Conservation (phyloP, 768 basidiomycete genomes). For the Rhodotorula babjevae region DNA sequence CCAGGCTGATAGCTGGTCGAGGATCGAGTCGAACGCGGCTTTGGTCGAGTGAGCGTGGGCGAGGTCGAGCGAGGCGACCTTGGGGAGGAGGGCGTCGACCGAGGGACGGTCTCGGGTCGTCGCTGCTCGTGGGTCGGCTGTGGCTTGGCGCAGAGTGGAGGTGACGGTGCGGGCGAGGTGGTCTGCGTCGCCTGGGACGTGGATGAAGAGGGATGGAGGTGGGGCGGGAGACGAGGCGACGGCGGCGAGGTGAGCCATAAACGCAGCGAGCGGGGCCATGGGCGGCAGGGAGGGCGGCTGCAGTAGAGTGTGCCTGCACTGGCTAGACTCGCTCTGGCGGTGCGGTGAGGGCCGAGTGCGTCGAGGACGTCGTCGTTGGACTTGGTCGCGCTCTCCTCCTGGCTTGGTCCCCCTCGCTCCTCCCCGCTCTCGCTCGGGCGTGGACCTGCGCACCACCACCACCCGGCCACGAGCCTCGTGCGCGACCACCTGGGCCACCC, state of each 20-base stretch:
- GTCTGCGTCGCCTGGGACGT: background rate
- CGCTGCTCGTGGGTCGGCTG: background rate
- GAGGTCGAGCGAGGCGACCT: conserved; percentile 28
- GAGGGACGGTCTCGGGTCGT: background rate
- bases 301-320: too few species aligned
- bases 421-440: too few species aligned
- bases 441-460: too few species aligned
- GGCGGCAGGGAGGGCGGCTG: too few species aligned
- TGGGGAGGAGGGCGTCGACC: conserved; percentile 23
- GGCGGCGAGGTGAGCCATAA: conserved; percentile 2
- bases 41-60: conserved; percentile 17
- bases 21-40: conserved; percentile 18
- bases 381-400: too few species aligned
- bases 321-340: too few species aligned
- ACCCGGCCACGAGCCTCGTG: too few species aligned
- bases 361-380: too few species aligned
- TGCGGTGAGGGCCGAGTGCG: too few species aligned
- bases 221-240: conserved; percentile 1
- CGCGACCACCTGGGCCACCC: too few species aligned
- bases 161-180: background rate
- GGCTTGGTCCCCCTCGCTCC: too few species aligned
- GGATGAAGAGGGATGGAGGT: conserved; percentile 8
- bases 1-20: conserved; percentile 16
- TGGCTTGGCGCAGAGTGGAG: background rate
- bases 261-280: conserved; percentile 4